Evolutionary conservation across 768 basidiomycete species (phyloP), one percentile per base, ranked within the genome.

Genomic region (Coprinellus micaceus): DNA sequence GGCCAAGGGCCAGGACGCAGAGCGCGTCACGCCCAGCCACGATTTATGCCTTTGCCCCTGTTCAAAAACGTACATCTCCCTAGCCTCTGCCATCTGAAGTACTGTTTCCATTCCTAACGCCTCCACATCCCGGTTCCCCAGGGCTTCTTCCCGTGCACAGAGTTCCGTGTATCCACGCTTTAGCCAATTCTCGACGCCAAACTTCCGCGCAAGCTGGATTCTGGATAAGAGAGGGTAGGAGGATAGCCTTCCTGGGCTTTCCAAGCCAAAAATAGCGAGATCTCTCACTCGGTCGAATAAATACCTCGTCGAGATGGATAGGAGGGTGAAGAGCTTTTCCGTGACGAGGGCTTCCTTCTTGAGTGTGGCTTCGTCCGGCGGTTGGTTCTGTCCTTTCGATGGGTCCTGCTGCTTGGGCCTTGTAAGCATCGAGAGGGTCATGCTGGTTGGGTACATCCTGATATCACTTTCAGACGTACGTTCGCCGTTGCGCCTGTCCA

Each of bases 141-240:
- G 66, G 24, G 74, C 66, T 15, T 70, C 61, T 1, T 47, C 30
- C 9, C 78, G 66, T 54, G 61, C 53, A 57, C 74, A 74, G 9
- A 79, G 60, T 15, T 66, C 67, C 28, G 62, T 64, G 58, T 75
- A 77, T n/a, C 77, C 73, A 0, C 71, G 67, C 11, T 62, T 54
- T 19, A 74, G 66, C 78, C 78, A 80, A 33, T 66, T 60, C 12
- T 62, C 64, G 24, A 79, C 67, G 52, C 70, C 65, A 54, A 73
- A 71, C 58, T 72, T 70, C 33, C 64, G 61, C 3, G 77, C 77
- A 21, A 80, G 69, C 22, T 62, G 62, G 28, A 79, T 65, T 45
- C 66, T 65, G 29, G 71, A 65, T 36, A 73, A 65, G 13, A 72
- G 69, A 49, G 7, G 10, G 28, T 13, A 24, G 24, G 4, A 33